phyloP scores from a whole-genome alignment of 768 basidiomycete genomes.

The Hypsizygus marmoreus region DNA sequence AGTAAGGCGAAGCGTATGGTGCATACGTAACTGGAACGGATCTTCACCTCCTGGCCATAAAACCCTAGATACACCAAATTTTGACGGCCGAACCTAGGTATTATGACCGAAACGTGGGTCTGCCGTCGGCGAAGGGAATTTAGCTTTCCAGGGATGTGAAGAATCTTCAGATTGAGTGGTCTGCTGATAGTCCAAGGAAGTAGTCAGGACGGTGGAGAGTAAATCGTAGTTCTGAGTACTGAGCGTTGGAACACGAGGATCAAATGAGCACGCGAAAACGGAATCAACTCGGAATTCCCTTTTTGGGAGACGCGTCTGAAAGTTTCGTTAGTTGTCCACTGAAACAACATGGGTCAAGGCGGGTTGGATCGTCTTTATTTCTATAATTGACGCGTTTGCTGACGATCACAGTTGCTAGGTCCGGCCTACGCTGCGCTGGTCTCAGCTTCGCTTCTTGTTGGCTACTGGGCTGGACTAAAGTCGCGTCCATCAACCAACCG shows the following conservation, averaged over 20 bases:
- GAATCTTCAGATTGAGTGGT: not conserved
- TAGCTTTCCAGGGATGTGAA: constrained; percentile 1
- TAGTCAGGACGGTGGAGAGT: no score
- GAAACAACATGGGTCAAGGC: constrained; percentile 14
- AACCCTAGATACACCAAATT: not conserved
- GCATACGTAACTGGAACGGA: constrained; percentile 11
- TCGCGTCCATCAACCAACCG: constrained; percentile 13
- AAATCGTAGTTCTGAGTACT: no score
- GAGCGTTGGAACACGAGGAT: no score
- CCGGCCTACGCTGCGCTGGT: constrained; percentile 30
- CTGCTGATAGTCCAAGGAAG: no score
- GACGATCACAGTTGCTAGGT: constrained; percentile 13
- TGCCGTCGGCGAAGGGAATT: no score
- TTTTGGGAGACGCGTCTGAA: no score
- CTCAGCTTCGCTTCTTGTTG: constrained; percentile 38
- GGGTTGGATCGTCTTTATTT: not conserved
- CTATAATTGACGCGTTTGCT: no score
- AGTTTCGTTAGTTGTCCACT: no score
- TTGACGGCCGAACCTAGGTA: not conserved
- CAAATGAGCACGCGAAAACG: not conserved
- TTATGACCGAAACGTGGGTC: not conserved
- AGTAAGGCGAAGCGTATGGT: not conserved
- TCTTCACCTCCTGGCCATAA: not conserved
- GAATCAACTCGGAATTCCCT: constrained; percentile 10
- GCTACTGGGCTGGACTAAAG: constrained; percentile 41